phyloP scores from a whole-genome alignment of 495 filamentous ascomycete genomes.

The Penicillium cataractarum region DNA sequence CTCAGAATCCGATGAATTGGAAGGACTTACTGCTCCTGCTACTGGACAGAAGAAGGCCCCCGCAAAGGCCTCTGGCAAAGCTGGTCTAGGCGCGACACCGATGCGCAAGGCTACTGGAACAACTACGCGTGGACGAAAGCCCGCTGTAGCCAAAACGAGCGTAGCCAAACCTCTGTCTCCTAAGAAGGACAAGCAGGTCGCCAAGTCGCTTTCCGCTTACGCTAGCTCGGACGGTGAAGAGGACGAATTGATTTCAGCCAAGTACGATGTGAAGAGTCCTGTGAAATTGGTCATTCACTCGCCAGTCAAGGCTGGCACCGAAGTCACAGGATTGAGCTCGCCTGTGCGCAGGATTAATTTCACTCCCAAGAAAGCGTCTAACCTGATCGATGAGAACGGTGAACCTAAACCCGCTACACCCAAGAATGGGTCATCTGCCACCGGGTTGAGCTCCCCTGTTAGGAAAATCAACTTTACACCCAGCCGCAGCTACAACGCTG shows the following conservation, averaged over 20 bases:
- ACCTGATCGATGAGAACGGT: slow-evolving; percentile 42
- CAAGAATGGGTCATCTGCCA: slow-evolving; percentile 29
- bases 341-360: slow-evolving; percentile 49
- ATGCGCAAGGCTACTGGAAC: slow-evolving; percentile 46
- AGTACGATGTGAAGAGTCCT: slow-evolving; percentile 38
- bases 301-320: slow-evolving; percentile 39
- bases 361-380: slow-evolving; percentile 34
- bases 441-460: slow-evolving; percentile 32
- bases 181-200: slow-evolving; percentile 58
- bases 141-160: slow-evolving; percentile 38
- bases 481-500: slow-evolving; percentile 25
- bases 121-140: slow-evolving; percentile 41
- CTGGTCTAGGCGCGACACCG: slow-evolving; percentile 52
- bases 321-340: slow-evolving; percentile 36
- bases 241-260: slow-evolving; percentile 52
- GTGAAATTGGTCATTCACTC: slow-evolving; percentile 42
- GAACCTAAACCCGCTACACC: slow-evolving; percentile 33
- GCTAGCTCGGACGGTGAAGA: slow-evolving; percentile 52
- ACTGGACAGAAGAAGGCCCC: slow-evolving; percentile 30
- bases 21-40: slow-evolving; percentile 27
- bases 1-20: slow-evolving; percentile 45
- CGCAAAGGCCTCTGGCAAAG: slow-evolving; percentile 14
- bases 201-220: slow-evolving; percentile 48
- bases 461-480: slow-evolving; percentile 42
- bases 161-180: slow-evolving; percentile 53